Evolutionary conservation across 345 rosid genomes (phyloP).

Genomic region (Hibiscus syriacus): DNA sequence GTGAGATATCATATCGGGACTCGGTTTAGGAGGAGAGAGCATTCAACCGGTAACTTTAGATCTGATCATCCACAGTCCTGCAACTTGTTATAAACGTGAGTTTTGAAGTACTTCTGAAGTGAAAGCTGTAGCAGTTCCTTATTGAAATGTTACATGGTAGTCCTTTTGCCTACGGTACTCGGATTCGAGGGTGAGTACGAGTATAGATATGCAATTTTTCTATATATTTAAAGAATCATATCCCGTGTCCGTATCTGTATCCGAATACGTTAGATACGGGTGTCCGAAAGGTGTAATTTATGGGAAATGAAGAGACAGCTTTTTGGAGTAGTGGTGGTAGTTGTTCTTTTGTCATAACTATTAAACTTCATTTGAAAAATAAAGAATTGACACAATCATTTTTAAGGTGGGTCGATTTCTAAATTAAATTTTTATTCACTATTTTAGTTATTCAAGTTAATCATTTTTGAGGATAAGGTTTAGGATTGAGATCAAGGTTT

Average conservation of each 20-base stretch:
- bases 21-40: not conserved
- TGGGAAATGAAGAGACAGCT: not conserved
- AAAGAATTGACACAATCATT: too few relatives aligned
- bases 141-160: conserved; percentile 5
- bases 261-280: not conserved
- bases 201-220: not conserved
- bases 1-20: conserved; percentile 14
- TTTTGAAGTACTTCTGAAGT: not conserved
- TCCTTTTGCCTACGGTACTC: not conserved
- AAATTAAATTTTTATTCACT: too few relatives aligned
- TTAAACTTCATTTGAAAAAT: not conserved
- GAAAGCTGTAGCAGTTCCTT: conserved; percentile 4
- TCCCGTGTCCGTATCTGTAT: too few relatives aligned
- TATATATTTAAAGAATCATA: not conserved
- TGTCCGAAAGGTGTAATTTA: not conserved
- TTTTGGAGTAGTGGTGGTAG: not conserved
- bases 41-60: not conserved
- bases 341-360: conserved; percentile 1
- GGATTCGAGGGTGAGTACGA: not conserved
- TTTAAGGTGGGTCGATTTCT: too few relatives aligned
- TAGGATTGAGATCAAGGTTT: too few relatives aligned
- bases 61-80: not conserved
- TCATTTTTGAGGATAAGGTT: too few relatives aligned
- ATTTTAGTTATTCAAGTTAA: too few relatives aligned
- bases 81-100: not conserved